phyloP scores from a whole-genome alignment of 768 basidiomycete species.

The Neoboletus magnificus region DNA sequence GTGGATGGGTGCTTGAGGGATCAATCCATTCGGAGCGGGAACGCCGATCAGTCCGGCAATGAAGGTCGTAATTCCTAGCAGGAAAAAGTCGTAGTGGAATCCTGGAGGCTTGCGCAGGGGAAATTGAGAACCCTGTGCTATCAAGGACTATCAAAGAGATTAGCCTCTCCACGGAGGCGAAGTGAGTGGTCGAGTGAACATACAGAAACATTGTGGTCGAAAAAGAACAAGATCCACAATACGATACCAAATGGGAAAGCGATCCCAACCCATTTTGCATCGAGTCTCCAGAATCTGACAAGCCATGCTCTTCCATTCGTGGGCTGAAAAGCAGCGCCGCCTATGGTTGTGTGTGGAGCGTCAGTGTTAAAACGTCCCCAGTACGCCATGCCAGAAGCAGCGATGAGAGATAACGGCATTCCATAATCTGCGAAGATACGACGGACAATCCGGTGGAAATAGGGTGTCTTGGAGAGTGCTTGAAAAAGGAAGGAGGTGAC shows the following conservation, averaged over 20 bases:
- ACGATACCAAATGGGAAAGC: conserved; percentile 87
- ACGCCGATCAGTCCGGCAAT: conserved; percentile 82
- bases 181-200: conserved; percentile 1
- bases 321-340: conserved; percentile 66
- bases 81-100: conserved; percentile 86
- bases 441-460: conserved; percentile 72
- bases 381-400: conserved; percentile 73
- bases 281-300: conserved; percentile 84
- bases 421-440: conserved; percentile 84
- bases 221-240: conserved; percentile 91
- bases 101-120: conserved; percentile 89
- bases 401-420: conserved; percentile 84
- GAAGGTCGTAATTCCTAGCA: conserved; percentile 87
- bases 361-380: conserved; percentile 76
- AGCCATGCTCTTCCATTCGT: conserved; percentile 77
- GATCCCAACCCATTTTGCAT: conserved; percentile 84
- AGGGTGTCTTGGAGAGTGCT: conserved; percentile 53
- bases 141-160: conserved; percentile 59
- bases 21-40: conserved; percentile 83
- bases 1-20: conserved; percentile 91
- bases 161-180: neutral
- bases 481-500: conserved; percentile 73
- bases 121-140: conserved; percentile 87
- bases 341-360: conserved; percentile 53
- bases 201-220: conserved; percentile 92